Percentiles rank a stretch among this genome's conserved stretches.
phyloP scores from a whole-genome alignment of 768 basidiomycete species.

The Asterophora parasitica region DNA sequence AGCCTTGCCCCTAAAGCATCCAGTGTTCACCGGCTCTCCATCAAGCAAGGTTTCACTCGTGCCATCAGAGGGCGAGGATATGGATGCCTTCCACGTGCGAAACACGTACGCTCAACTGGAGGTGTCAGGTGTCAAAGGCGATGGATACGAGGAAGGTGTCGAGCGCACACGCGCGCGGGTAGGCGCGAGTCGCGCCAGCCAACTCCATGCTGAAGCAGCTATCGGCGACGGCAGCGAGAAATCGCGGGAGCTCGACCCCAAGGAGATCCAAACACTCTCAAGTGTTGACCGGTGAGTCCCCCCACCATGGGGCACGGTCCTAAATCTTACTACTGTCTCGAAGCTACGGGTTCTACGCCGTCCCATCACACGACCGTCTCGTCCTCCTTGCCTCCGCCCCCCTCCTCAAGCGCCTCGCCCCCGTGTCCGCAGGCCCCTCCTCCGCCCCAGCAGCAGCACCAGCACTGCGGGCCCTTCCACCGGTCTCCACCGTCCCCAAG shows the following conservation, averaged over 20 bases:
- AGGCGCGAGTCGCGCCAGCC: constrained; percentile 50
- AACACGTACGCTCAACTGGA: constrained; percentile 91
- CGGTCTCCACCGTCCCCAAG: constrained; percentile 45
- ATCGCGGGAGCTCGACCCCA: constrained; percentile 59
- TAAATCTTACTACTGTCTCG: constrained; percentile 4
- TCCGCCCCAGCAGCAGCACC: constrained; percentile 41
- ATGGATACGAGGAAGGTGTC: constrained; percentile 91
- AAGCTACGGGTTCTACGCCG: constrained; percentile 90
- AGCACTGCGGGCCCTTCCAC: constrained; percentile 44
- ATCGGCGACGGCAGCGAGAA: constrained; percentile 57
- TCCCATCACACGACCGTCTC: constrained; percentile 80
- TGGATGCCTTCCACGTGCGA: constrained; percentile 79
- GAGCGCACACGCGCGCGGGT: constrained; percentile 85
- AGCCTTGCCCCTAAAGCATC: constrained; percentile 34
- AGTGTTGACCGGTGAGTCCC: constrained; percentile 80
- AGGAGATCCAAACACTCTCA: constrained; percentile 67
- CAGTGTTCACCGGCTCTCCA: constrained; percentile 25
- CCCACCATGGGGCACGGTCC: not conserved
- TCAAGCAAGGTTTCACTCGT: constrained; percentile 58
- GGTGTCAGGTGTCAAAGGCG: constrained; percentile 84
- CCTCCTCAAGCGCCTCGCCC: constrained; percentile 52
- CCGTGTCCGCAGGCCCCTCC: constrained; percentile 40
- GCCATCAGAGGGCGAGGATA: constrained; percentile 75
- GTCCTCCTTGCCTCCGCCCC: constrained; percentile 64
- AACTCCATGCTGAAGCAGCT: constrained; percentile 52